Percentiles rank a stretch among this genome's conserved stretches.
Conservation (phyloP, 2,329 filamentous ascomycete species). For the Colletotrichum theobromicola region DNA sequence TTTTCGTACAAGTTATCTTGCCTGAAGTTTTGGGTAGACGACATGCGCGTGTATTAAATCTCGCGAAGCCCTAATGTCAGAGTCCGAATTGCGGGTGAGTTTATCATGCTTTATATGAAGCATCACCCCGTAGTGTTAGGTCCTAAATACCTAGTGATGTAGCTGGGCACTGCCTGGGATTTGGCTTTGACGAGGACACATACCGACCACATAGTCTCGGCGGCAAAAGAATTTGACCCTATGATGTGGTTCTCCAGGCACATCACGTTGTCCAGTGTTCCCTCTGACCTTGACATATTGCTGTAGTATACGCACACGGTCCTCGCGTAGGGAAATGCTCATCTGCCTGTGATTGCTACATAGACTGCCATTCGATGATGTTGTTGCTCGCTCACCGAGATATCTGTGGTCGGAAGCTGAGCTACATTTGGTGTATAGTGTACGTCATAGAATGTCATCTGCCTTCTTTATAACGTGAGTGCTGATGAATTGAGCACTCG, state of each 20-base stretch:
- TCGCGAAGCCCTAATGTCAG: background rate
- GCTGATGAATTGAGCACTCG: too few species aligned
- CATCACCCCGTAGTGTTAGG: rapidly evolving
- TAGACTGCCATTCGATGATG: background rate
- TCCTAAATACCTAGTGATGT: background rate
- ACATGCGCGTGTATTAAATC: background rate
- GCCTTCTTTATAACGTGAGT: background rate
- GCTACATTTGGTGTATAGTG: background rate
- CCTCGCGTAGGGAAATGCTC: too few species aligned
- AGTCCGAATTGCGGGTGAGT: background rate
- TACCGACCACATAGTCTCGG: rapidly evolving
- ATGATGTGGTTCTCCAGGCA: background rate
- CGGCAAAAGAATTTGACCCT: rapidly evolving
- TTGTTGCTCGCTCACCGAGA: background rate
- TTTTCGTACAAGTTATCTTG: background rate
- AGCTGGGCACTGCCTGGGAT: background rate
- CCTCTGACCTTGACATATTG: background rate
- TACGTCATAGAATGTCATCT: rapidly evolving
- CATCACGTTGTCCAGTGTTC: rapidly evolving
- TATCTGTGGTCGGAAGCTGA: too few species aligned
- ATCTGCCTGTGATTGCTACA: background rate
- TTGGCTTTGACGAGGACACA: background rate
- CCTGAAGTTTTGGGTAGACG: background rate
- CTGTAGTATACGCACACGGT: background rate
- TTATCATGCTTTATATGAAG: background rate